Base-by-base conservation (phyloP, 2,329 filamentous ascomycete species). In the Parastagonospora nodorum region DNA sequence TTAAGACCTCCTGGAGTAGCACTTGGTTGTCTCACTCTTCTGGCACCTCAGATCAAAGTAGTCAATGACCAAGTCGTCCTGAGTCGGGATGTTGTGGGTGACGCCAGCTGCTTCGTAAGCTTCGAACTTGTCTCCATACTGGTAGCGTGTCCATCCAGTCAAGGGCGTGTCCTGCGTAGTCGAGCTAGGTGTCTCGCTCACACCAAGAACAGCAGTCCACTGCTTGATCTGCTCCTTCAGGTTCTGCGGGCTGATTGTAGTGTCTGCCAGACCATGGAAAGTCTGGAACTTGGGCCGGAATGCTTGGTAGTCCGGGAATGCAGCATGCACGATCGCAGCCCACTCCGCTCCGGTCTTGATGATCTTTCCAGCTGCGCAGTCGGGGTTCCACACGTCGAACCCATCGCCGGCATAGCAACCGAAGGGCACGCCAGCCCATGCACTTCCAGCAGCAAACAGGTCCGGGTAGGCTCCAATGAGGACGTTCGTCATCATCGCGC, bases 401-500 rank as follows among this genome's bases (percentile, higher is more conserved):
- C 67, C 67, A 44, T 65, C 39, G 2, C 66, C 70, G 4, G 68
- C 65, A 38, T 64, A 73, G 36, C 71, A 74, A 2, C 69, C 71
- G 35, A 73, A 73, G n/a, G 69, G 49, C 2, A 72, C 69, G 14
- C 68, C 68, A 1, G 69, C 68, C 58, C 61, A 71, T 11, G 65
- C 69, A 44, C 66, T 70, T 12, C 69, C 69, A 7, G 66, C 69
- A 2, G 69, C 66, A 35, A 72, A 72, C 1, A 72, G 58, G 37
- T 72, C 69, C 1, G 69, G 69, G 42, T 72, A 72, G 32, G 61
- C 64, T 1, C 69, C 68, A 2, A 71, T 39, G 2, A 72, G 57
- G 1, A 71, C 67, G 24, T 70, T 67, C 2, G 69, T 71, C 68
- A 72, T 71, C 68, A 72, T 72, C 0, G 69, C 69, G 5, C 69